These are phyloP conservation scores for Brassica rapa DNA, from an alignment of 345 rosid genomes.

Conservation along the genomic window DNA sequence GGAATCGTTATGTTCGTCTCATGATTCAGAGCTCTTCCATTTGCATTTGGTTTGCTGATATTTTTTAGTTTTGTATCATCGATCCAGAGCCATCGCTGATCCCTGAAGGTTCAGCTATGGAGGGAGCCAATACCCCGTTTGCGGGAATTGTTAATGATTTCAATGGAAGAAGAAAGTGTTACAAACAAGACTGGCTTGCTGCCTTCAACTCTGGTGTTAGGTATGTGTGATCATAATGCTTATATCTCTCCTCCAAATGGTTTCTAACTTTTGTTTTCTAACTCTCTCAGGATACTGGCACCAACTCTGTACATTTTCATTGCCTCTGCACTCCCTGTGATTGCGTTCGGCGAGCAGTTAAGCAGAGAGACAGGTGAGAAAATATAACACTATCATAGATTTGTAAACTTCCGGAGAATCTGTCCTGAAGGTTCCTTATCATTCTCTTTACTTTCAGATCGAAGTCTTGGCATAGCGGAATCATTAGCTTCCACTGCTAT, in stretches of 20 bases:
- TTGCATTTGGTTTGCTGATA: background rate
- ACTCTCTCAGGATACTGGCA: conserved; percentile 54
- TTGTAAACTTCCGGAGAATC: background rate
- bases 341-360: conserved; percentile 71
- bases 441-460: conserved; percentile 41
- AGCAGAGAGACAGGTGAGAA: conserved; percentile 57
- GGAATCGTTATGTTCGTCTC: background rate
- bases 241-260: background rate
- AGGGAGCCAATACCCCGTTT: conserved; percentile 43
- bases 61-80: background rate
- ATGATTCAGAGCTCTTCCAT: background rate
- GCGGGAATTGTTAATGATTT: conserved; percentile 54
- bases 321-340: conserved; percentile 72
- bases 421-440: background rate
- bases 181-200: conserved; percentile 57
- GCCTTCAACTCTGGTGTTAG: conserved; percentile 50
- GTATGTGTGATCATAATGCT: conserved; percentile 19
- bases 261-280: background rate
- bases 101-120: conserved; percentile 49
- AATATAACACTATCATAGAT: background rate
- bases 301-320: conserved; percentile 67
- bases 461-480: conserved; percentile 61
- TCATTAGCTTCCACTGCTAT: conserved; percentile 64
- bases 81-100: conserved; percentile 27
- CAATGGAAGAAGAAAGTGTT: conserved; percentile 61